Conservation (phyloP, 805 yeast genomes). For the Martiniozyma abietophila region DNA sequence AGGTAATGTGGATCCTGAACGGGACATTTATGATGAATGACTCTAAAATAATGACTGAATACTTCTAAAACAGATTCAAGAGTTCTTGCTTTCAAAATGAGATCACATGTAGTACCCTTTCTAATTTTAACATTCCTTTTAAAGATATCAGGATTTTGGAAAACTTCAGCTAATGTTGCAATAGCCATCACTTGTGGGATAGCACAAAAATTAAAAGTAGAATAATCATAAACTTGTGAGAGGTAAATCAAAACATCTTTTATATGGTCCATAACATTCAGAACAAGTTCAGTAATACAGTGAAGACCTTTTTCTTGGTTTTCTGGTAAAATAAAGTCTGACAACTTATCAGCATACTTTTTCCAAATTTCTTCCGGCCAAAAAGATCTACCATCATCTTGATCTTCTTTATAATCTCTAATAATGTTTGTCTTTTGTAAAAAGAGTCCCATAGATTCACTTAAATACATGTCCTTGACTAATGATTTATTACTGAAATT, state of each 20-base stretch:
- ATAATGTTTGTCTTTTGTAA: constrained; percentile 94
- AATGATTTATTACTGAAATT: constrained; percentile 51
- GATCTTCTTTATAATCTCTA: constrained; percentile 89
- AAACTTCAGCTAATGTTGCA: constrained; percentile 82
- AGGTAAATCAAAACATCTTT: constrained; percentile 69
- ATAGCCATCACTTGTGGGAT: constrained; percentile 99
- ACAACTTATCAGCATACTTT: constrained; percentile 57
- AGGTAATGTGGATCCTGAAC: constrained; percentile 83
- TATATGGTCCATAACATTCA: constrained; percentile 70
- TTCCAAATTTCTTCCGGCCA: constrained; percentile 96
- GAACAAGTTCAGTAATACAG: constrained; percentile 75
- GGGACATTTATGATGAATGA: constrained; percentile 68
- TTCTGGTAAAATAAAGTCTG: constrained; percentile 47
- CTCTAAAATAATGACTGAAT: constrained; percentile 63
- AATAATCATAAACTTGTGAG: constrained; percentile 67
- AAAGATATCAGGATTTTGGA: constrained; percentile 69
- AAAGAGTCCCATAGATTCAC: constrained; percentile 88
- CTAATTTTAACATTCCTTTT: constrained; percentile 74
- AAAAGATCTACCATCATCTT: constrained; percentile 84
- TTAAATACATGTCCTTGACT: constrained; percentile 45
- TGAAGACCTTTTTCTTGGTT: constrained; percentile 46
- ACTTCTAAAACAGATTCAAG: constrained; percentile 68
- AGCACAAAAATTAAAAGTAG: constrained; percentile 85
- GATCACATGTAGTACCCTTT: constrained; percentile 74
- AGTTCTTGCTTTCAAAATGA: constrained; percentile 67